Conservation (phyloP, 768 basidiomycete species). For the Calocybe gangraenosa region DNA sequence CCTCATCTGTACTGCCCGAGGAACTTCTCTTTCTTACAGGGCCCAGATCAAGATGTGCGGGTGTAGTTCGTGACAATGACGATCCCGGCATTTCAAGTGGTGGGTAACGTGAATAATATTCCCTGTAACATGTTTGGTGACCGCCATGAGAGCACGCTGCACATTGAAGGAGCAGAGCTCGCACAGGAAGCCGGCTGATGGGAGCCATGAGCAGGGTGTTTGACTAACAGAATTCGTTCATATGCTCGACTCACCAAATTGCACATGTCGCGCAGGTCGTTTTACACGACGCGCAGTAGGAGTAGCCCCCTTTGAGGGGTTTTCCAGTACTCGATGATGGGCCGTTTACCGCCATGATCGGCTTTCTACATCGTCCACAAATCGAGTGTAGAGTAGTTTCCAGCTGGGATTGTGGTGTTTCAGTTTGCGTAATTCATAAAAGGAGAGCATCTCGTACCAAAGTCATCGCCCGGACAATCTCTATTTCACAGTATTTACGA, state of each 20-base stretch:
- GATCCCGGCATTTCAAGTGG: slow-evolving; percentile 42
- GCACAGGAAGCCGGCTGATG: slow-evolving; percentile 71
- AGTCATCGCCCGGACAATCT: slow-evolving; percentile 49
- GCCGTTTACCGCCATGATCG: slow-evolving; percentile 42
- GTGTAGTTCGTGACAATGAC: slow-evolving; percentile 14
- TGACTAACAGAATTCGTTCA: neutral
- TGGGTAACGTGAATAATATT: slow-evolving; percentile 59
- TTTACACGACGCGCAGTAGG: slow-evolving; percentile 58
- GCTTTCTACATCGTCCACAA: slow-evolving; percentile 68
- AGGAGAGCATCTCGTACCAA: slow-evolving; percentile 35
- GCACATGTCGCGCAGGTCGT: slow-evolving; percentile 47
- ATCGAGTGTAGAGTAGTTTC: slow-evolving; percentile 69
- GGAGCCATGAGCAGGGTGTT: neutral
- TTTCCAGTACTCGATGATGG: slow-evolving; percentile 21
- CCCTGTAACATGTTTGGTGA: slow-evolving; percentile 72
- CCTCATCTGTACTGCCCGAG: slow-evolving; percentile 23
- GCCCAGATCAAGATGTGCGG: slow-evolving; percentile 9
- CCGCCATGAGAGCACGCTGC: slow-evolving; percentile 78
- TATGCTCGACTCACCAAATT: slow-evolving; percentile 63
- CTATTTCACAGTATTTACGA: slow-evolving; percentile 55
- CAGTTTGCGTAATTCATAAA: neutral
- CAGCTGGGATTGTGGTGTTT: slow-evolving; percentile 35
- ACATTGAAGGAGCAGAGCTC: slow-evolving; percentile 67
- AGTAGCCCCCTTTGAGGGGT: slow-evolving; percentile 37
- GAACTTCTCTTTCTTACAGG: slow-evolving; percentile 13